Base-by-base conservation (phyloP, 176 grass and related monocot species). In the Leersia perrieri region DNA sequence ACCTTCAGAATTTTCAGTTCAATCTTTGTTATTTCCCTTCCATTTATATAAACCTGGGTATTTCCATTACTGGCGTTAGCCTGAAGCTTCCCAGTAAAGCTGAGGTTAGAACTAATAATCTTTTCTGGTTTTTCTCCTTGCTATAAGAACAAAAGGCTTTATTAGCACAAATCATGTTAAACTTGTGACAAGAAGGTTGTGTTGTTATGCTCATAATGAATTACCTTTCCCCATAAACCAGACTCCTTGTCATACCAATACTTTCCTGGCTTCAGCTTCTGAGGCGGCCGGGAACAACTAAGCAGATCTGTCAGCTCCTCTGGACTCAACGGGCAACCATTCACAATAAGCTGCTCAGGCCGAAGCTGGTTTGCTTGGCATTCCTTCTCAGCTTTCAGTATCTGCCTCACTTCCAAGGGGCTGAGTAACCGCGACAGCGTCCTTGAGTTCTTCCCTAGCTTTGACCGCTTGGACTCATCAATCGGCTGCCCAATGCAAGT, bases 321-420 rank as follows among this genome's bases (percentile, higher is more conserved):
- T 4, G 83, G 78, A 67, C 88, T 84, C 66, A 98, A 47, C 0
- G 96, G 92, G 39, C 32, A 91, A 27, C 84, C 79, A 18, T 98
- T 98, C 31, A 98, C 92, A 20, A 95, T 67, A 70, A 98, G 78
- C 11, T 95, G 96, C 49, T 98, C 90, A 0, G 96, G 96, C 14
- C 86, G 90, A 42, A 98, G 96, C 87, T 98, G 96, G 41, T 98
- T 98, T 1, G 88, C 90, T 35, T 88, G 90, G 69, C 96, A 98
- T 80, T 98, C 96, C 84, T 95, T 93, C 88, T 98, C 96, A 4
- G 92, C 92, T 87, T 93, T 98, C 88, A 98, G 73, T 28, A 98
- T 95, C 73, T 98, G 96, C 64, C 90, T 95, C 11, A 98, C 96
- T 77, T 98, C 96, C 79, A 93, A 80, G 0, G 88, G 96, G 68